Evolutionary conservation across 2,329 filamentous ascomycete species (phyloP).

Genomic region (Paraphaeosphaeria sporulosa): DNA sequence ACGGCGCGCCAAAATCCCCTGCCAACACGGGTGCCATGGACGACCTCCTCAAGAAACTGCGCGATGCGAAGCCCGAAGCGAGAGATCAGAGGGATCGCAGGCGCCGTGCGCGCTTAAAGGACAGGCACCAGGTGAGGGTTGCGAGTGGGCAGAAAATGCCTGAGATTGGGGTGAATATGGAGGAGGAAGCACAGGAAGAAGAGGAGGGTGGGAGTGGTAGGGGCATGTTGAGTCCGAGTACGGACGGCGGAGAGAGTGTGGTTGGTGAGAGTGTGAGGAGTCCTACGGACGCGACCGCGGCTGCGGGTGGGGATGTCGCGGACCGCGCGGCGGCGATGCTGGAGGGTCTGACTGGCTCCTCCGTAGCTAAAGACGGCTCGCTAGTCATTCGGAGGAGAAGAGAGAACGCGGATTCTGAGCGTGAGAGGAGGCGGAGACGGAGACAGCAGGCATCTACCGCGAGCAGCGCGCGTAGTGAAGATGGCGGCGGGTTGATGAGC

Average conservation of each 20-base stretch:
- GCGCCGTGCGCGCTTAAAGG: constrained; percentile 85
- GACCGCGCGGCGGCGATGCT: constrained; percentile 83
- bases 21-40: constrained; percentile 94
- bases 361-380: constrained; percentile 53
- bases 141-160: constrained; percentile 90
- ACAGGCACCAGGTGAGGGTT: constrained; percentile 86
- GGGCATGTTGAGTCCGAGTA: constrained; percentile 61
- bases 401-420: constrained; percentile 82
- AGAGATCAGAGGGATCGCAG: constrained; percentile 89
- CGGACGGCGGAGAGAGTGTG: constrained; percentile 37
- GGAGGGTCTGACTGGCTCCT: constrained; percentile 77
- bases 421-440: constrained; percentile 72
- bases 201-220: constrained; percentile 48
- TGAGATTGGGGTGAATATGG: constrained; percentile 67
- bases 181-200: constrained; percentile 50
- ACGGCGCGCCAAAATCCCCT: constrained; percentile 58
- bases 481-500: constrained; percentile 39
- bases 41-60: constrained; percentile 89
- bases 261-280: constrained; percentile 36
- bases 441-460: constrained; percentile 40
- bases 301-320: constrained; percentile 70
- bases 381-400: constrained; percentile 68
- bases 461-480: constrained; percentile 41
- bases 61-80: constrained; percentile 88
- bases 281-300: constrained; percentile 50